phyloP scores from a whole-genome alignment of 768 basidiomycete species.

The Coprinopsis sp. region DNA sequence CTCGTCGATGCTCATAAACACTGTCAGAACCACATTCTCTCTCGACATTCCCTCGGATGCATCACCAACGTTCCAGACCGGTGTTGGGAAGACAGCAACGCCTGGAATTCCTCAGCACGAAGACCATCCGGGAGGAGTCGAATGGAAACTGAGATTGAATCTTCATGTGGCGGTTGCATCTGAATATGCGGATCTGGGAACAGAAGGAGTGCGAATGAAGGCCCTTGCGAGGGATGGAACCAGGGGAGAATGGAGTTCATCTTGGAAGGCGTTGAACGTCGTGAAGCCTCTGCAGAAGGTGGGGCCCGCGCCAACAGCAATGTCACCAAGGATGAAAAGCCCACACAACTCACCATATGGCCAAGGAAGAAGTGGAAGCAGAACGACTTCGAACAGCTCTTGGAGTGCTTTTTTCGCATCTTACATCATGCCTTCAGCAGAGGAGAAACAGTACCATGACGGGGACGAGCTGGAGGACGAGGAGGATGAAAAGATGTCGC shows the following conservation, averaged over 20 bases:
- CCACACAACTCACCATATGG: not conserved
- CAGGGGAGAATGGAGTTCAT: conserved; percentile 66
- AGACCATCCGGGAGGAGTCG: conserved; percentile 59
- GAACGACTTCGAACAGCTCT: not conserved
- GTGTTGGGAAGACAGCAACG: conserved; percentile 34
- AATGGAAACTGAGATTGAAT: conserved; percentile 86
- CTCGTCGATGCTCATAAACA: conserved; percentile 67
- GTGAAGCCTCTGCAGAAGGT: conserved; percentile 60
- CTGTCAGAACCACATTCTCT: conserved; percentile 76
- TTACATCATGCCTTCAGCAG: conserved; percentile 19
- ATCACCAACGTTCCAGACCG: conserved; percentile 78
- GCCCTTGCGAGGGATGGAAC: conserved; percentile 53
- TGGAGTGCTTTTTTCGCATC: conserved; percentile 41
- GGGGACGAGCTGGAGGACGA: conserved; percentile 44
- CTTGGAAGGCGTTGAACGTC: conserved; percentile 54
- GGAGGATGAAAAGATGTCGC: conserved; percentile 29
- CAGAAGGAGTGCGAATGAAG: conserved; percentile 50
- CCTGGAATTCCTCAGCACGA: conserved; percentile 6
- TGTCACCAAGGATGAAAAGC: too few relatives aligned
- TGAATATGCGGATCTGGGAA: conserved; percentile 38
- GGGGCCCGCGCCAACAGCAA: too few relatives aligned
- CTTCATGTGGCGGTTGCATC: conserved; percentile 75
- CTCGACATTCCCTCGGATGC: conserved; percentile 93
- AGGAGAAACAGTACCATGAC: conserved; percentile 54
- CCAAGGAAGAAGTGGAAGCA: not conserved